Percentiles rank a stretch among this genome's conserved stretches.
Evolutionary conservation across 2,329 filamentous ascomycete genomes (phyloP).

Genomic region (Epichloe coenophiala): DNA sequence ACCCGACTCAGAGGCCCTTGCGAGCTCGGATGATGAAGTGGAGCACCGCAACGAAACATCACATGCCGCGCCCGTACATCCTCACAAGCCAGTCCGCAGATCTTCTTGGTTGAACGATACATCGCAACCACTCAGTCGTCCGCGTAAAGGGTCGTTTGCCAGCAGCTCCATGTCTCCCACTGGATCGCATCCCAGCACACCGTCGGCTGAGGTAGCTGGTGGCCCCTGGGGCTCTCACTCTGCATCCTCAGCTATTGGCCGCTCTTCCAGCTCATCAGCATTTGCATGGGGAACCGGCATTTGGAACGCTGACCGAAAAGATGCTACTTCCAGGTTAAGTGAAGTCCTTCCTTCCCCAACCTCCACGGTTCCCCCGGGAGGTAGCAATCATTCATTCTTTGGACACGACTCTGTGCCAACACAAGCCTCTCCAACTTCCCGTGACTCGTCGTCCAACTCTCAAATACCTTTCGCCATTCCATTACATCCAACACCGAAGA

Average conservation of each 20-base stretch:
- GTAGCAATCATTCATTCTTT: slow-evolving; percentile 33
- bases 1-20: slow-evolving; percentile 85
- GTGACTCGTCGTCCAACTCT: slow-evolving; percentile 39
- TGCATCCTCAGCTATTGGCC: slow-evolving; percentile 32
- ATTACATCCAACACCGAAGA: slow-evolving; percentile 80
- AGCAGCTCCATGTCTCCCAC: slow-evolving; percentile 66
- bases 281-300: slow-evolving; percentile 73
- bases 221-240: slow-evolving; percentile 43
- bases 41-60: slow-evolving; percentile 48
- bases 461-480: slow-evolving; percentile 81
- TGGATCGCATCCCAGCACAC: slow-evolving; percentile 68
- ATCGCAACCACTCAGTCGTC: slow-evolving; percentile 45
- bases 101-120: slow-evolving; percentile 83
- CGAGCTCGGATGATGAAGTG: slow-evolving; percentile 85
- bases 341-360: slow-evolving; percentile 68
- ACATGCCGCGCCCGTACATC: slow-evolving; percentile 28
- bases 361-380: slow-evolving; percentile 40
- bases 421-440: slow-evolving; percentile 37
- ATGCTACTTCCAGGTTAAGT: slow-evolving; percentile 58
- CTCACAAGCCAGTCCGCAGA: slow-evolving; percentile 52
- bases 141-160: slow-evolving; percentile 65
- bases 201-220: slow-evolving; percentile 48
- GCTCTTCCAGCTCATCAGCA: slow-evolving; percentile 21
- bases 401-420: slow-evolving; percentile 29
- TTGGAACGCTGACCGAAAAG: slow-evolving; percentile 69